Evolutionary conservation across 495 filamentous ascomycete species (phyloP).

Genomic region (Glonium stellatum): DNA sequence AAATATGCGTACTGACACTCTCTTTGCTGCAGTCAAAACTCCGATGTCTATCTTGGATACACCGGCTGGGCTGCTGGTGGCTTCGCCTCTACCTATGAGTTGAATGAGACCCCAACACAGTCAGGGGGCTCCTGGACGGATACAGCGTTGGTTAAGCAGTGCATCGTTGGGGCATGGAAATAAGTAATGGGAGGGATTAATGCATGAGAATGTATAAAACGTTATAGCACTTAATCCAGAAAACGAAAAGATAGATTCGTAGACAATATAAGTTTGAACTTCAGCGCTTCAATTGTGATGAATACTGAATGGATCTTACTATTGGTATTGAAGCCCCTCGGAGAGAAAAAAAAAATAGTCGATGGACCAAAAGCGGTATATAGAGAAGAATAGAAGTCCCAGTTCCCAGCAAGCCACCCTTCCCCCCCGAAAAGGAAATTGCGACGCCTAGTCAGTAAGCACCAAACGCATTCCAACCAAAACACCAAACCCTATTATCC

Average conservation of each 20-base stretch:
- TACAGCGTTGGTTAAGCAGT: constrained; percentile 37
- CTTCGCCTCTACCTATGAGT: constrained; percentile 42
- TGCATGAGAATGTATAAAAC: too few relatives aligned
- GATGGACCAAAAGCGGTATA: too few relatives aligned
- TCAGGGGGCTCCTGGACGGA: constrained; percentile 39
- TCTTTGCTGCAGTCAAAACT: constrained; percentile 38
- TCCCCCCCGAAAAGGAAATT: background rate
- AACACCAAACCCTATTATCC: background rate
- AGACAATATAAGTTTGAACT: too few relatives aligned
- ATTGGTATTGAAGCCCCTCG: too few relatives aligned
- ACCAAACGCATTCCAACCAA: background rate
- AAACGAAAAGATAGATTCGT: too few relatives aligned
- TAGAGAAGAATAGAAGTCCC: too few relatives aligned
- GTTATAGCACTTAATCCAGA: too few relatives aligned
- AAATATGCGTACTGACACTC: background rate
- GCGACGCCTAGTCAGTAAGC: background rate
- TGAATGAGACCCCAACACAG: constrained; percentile 42
- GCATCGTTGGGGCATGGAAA: constrained; percentile 18
- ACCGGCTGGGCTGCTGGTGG: constrained; percentile 48
- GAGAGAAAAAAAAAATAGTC: too few relatives aligned
- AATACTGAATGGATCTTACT: too few relatives aligned
- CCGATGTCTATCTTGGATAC: constrained; percentile 49
- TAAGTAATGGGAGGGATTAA: background rate
- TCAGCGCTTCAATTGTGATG: too few relatives aligned
- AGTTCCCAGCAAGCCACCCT: too few relatives aligned